A percentile compares a stretch with the other conserved stretches of the same genome.
These are phyloP conservation scores for Solanum chmielewskii DNA, from an alignment of 257 asterid species.

Conservation along the genomic window DNA sequence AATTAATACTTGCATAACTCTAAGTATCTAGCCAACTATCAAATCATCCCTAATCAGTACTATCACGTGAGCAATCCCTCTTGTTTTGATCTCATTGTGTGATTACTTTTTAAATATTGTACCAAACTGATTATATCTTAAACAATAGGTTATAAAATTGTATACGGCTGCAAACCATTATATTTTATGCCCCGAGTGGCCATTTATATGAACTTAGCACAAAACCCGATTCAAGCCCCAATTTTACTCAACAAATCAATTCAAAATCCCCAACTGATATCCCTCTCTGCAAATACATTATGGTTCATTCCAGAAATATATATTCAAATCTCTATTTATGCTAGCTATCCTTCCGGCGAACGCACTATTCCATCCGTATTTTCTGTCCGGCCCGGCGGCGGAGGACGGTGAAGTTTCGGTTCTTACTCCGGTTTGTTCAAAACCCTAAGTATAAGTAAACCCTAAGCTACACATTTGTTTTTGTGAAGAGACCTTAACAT, in stretches of 20 bases:
- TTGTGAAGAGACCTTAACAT: constrained; percentile 7
- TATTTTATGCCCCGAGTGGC: not conserved
- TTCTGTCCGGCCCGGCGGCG: not conserved
- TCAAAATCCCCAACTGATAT: not conserved
- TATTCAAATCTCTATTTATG: not conserved
- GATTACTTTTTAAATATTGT: not conserved
- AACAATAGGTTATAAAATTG: not conserved
- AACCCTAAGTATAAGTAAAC: constrained; percentile 37
- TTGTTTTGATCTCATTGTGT: not conserved
- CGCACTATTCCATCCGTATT: not conserved
- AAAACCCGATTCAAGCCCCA: not conserved
- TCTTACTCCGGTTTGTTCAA: constrained; percentile 2
- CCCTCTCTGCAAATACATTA: not conserved
- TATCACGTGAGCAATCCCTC: not conserved
- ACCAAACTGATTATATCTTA: not conserved
- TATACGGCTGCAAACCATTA: not conserved
- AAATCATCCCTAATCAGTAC: too few relatives aligned
- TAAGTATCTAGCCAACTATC: too few relatives aligned
- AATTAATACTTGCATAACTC: too few relatives aligned
- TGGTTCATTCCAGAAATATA: not conserved
- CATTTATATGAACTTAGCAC: not conserved
- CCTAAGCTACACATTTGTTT: not conserved
- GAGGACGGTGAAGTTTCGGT: not conserved
- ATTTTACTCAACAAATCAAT: not conserved
- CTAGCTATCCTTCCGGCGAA: not conserved